Percentiles rank a stretch among this genome's conserved stretches.
Conservation (phyloP, 164 flowering plant genomes). For the Protea cynaroides region DNA sequence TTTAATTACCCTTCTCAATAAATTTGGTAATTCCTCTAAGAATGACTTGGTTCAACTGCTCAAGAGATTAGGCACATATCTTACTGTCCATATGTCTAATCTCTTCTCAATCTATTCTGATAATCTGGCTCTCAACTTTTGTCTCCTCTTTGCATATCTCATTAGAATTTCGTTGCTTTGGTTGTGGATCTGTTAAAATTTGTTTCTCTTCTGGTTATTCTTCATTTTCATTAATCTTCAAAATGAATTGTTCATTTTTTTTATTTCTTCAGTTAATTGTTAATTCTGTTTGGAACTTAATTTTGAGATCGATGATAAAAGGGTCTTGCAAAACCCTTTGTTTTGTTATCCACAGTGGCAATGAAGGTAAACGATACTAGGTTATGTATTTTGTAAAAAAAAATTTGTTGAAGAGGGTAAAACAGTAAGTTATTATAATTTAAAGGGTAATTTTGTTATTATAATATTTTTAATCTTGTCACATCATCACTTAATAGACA, state of each 20-base stretch:
- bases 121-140: constrained; percentile 33
- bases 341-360: too few species aligned
- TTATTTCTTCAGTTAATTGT: not conserved
- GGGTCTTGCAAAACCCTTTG: too few species aligned
- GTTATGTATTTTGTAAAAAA: too few species aligned
- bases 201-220: not conserved
- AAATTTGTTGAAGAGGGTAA: too few species aligned
- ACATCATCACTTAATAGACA: too few species aligned
- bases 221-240: not conserved
- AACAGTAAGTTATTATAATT: too few species aligned
- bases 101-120: constrained; percentile 41
- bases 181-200: constrained; percentile 2
- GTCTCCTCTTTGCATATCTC: not conserved
- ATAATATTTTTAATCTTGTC: too few species aligned
- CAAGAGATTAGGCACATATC: constrained; percentile 63
- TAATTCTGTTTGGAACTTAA: not conserved
- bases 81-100: constrained; percentile 69
- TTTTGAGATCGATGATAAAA: not conserved
- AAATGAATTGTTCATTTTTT: not conserved
- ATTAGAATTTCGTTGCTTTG: not conserved
- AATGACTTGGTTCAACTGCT: constrained; percentile 67
- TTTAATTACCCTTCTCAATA: too few species aligned
- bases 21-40: constrained; percentile 54
- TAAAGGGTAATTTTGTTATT: too few species aligned
- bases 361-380: too few species aligned